phyloP scores from a whole-genome alignment of 257 asterid genomes.

The Cordia subcordata region DNA sequence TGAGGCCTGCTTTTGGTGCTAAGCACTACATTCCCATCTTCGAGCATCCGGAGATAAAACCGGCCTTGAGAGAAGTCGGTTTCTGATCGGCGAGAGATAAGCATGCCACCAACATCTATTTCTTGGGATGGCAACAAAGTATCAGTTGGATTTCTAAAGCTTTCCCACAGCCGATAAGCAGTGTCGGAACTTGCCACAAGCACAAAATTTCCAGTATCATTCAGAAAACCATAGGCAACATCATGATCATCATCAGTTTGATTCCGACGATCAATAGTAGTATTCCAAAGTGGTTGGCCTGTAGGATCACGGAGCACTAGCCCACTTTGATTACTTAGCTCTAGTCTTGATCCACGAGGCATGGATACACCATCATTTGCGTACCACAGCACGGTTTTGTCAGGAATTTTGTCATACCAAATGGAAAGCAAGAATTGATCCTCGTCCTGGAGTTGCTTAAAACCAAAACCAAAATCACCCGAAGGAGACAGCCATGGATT shows the following conservation, averaged over 20 bases:
- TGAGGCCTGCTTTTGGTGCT: slow-evolving; percentile 18
- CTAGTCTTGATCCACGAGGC: slow-evolving; percentile 39
- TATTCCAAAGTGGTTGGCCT: too few species aligned
- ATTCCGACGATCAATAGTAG: slow-evolving; percentile 11
- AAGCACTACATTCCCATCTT: slow-evolving; percentile 34
- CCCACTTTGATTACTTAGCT: slow-evolving; percentile 27
- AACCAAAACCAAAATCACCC: too few species aligned
- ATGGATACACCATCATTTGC: slow-evolving; percentile 23
- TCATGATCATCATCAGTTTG: slow-evolving; percentile 7
- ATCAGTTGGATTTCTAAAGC: slow-evolving; percentile 34
- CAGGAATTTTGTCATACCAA: slow-evolving; percentile 29
- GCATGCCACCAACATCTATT: slow-evolving; percentile 4
- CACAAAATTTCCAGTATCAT: too few species aligned
- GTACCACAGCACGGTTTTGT: slow-evolving; percentile 46
- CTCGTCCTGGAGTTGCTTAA: too few species aligned
- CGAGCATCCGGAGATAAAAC: slow-evolving; percentile 34
- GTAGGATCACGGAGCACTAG: slow-evolving; percentile 42
- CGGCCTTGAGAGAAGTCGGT: slow-evolving; percentile 36
- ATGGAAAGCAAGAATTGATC: too few species aligned
- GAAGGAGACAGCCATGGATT: slow-evolving; percentile 57
- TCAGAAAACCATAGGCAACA: slow-evolving; percentile 30
- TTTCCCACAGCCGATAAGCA: slow-evolving; percentile 47
- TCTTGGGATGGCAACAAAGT: slow-evolving; percentile 29
- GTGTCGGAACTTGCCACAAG: too few species aligned
- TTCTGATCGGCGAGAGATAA: too few species aligned